Conservation (phyloP, 169 alveolate genomes). For the Eimeria sp. region DNA sequence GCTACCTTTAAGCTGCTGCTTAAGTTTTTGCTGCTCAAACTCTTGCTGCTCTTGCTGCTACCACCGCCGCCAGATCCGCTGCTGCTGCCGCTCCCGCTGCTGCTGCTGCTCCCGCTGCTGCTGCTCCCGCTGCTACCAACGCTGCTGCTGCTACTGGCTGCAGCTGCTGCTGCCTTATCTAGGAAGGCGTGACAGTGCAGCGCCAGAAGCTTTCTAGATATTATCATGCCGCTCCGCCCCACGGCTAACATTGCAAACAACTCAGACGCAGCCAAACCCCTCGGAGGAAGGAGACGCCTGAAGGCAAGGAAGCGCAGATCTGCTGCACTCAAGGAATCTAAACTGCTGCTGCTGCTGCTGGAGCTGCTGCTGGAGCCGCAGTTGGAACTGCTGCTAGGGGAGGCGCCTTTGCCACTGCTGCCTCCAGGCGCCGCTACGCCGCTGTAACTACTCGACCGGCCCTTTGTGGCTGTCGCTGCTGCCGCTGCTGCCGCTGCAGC, state of each 20-base stretch:
- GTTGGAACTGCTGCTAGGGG: neutral
- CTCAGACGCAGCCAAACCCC: constrained; percentile 76
- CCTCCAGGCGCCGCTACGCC: constrained; percentile 45
- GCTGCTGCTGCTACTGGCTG: constrained; percentile 2
- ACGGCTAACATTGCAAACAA: constrained; percentile 59
- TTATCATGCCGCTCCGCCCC: constrained; percentile 60
- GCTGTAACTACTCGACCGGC: constrained; percentile 28
- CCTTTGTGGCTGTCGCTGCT: neutral
- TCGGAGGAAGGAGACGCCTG: constrained; percentile 34
- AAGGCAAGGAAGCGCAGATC: constrained; percentile 50
- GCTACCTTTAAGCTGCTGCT: constrained; percentile 47
- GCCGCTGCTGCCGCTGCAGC: too few relatives aligned
- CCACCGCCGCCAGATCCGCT: neutral
- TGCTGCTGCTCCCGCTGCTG: neutral
- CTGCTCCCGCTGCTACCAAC: neutral
- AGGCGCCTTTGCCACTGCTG: neutral
- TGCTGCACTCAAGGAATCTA: neutral
- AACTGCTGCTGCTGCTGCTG: too few relatives aligned
- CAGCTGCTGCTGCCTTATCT: neutral
- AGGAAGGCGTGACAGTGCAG: constrained; percentile 50
- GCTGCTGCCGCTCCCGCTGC: neutral
- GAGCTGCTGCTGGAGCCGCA: too few relatives aligned
- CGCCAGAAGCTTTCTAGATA: constrained; percentile 75
- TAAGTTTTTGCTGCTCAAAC: neutral
- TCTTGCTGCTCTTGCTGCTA: neutral